Evolutionary conservation across 108 stramenopile species (phyloP).

Genomic region (Conticribra guillardii): DNA sequence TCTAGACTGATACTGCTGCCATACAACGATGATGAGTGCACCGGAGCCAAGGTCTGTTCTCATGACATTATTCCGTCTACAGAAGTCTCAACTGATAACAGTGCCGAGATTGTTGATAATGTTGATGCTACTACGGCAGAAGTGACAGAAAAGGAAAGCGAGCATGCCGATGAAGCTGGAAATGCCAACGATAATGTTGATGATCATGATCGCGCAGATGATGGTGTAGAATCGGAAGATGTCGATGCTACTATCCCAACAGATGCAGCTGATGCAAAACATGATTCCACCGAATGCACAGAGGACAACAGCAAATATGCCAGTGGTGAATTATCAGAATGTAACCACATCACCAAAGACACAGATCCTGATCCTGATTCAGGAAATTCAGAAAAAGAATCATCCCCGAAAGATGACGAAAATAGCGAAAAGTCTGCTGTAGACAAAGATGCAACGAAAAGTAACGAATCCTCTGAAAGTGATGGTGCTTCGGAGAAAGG

Average conservation of each 20-base stretch:
- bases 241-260: too few species aligned
- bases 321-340: too few species aligned
- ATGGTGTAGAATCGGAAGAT: slow-evolving; percentile 1
- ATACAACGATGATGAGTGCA: slow-evolving; percentile 34
- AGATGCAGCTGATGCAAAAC: too few species aligned
- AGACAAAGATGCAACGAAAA: too few species aligned
- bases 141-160: not conserved
- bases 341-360: too few species aligned
- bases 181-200: not conserved
- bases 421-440: too few species aligned
- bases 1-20: slow-evolving; percentile 42
- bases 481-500: too few species aligned
- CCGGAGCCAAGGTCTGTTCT: slow-evolving; percentile 38
- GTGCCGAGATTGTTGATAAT: not conserved
- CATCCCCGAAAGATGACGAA: not conserved
- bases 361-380: not conserved
- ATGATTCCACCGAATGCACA: too few species aligned
- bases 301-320: too few species aligned
- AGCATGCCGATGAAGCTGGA: not conserved
- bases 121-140: not conserved
- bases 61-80: slow-evolving; percentile 1
- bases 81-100: too few species aligned
- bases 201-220: not conserved
- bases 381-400: not conserved
- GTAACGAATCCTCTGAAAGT: too few species aligned